Evolutionary conservation across 768 basidiomycete genomes (phyloP).

Genomic region (Mycena epipterygia): DNA sequence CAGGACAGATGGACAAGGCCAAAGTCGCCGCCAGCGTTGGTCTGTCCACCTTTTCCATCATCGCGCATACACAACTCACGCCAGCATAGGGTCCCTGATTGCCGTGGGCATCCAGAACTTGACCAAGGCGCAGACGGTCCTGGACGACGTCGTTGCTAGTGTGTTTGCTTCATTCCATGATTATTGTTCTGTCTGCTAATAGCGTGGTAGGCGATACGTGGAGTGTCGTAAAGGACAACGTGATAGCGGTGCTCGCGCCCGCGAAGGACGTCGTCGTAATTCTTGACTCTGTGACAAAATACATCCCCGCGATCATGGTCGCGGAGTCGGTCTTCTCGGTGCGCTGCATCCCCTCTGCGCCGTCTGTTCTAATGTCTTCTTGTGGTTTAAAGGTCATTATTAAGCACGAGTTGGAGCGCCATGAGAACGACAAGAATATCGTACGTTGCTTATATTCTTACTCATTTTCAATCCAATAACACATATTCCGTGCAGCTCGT

Average conservation of each 20-base stretch:
- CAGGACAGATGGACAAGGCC: constrained; percentile 24
- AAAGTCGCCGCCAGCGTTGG: constrained; percentile 35
- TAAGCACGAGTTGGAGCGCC: constrained; percentile 35
- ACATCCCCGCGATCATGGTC: constrained; percentile 37
- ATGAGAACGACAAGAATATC: constrained; percentile 42
- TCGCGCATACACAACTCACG: too few relatives aligned
- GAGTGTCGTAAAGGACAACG: constrained; percentile 32
- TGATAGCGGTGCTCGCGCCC: constrained; percentile 35
- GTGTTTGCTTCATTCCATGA: not conserved
- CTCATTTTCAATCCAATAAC: not conserved
- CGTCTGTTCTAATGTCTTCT: not conserved
- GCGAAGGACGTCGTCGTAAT: constrained; percentile 38
- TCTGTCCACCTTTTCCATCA: too few relatives aligned
- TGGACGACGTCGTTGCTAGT: constrained; percentile 28
- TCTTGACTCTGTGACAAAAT: constrained; percentile 36
- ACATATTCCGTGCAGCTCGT: too few relatives aligned
- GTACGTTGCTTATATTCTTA: constrained; percentile 23
- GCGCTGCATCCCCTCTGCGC: constrained; percentile 8
- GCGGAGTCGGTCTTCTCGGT: constrained; percentile 30
- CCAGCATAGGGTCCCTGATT: constrained; percentile 33
- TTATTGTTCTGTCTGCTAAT: too few relatives aligned
- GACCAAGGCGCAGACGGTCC: constrained; percentile 34
- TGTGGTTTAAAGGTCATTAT: constrained; percentile 35
- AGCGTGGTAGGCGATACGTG: constrained; percentile 33
- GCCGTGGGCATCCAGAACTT: constrained; percentile 31